Evolutionary conservation across 1,284 basidiomycete species (phyloP), one percentile per base, ranked within the genome.

Genomic region (Fomes fomentarius): DNA sequence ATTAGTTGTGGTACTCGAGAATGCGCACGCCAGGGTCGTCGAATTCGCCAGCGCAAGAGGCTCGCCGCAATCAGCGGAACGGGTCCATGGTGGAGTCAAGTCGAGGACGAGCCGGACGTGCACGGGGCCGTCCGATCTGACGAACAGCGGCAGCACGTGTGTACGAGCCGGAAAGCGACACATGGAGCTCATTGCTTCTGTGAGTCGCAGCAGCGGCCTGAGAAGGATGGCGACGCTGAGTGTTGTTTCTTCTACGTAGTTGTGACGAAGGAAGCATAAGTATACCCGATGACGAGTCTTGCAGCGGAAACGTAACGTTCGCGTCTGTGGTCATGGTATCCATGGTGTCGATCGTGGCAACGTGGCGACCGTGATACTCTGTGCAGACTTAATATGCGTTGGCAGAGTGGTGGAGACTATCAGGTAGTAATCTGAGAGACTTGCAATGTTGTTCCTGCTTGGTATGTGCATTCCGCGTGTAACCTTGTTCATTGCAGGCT

Each of bases 171-270:
- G 65, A 6, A 64, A 65, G 47, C 43, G 63, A 40, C 65, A 64
- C 38, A 83, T 89, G 82, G 81, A 85, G 51, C 73, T 79, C 41
- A 78, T 90, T 44, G 77, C 87, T 1, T 87, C 85, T 2, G 79
- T 89, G 41, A 90, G 87, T 62, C 77, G 87, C 40, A 88, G 86
- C 62, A 84, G 87, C 60, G 87, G 88, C 7, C 65, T 89, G 84
- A 85, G 61, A 82, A 80, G 60, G 85, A 82, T 56, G 87, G 88
- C 30, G 84, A 89, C 69, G 77, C 79, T 89, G 67, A 78, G 87
- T 61, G 8, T 12, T n/a, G n/a, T 24, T 28, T 24, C 42, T 21
- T 47, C 31, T 22, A 50, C 41, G 9, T 31, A n/a, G n/a, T n/a
- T n/a, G n/a, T n/a, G n/a, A n/a, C n/a, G n/a, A n/a, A n/a, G n/a